Evolutionary conservation across 2,329 filamentous ascomycete genomes (phyloP).

Genomic region (Colletotrichum sojae): DNA sequence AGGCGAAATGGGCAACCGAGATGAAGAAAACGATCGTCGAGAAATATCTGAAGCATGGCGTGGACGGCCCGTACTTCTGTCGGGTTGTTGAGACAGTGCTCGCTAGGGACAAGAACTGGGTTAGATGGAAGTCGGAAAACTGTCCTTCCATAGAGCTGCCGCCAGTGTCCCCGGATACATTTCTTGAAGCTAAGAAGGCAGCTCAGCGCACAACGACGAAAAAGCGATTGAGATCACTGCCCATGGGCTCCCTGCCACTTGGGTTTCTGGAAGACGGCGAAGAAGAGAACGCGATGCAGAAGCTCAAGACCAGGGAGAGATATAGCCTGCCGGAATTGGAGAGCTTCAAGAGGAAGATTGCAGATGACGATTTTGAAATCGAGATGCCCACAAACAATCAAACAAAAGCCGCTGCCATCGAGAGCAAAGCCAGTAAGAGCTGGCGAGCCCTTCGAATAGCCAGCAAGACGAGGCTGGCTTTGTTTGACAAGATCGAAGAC

Average conservation of each 20-base stretch:
- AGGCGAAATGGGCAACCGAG: constrained; percentile 86
- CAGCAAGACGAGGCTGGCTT: constrained; percentile 78
- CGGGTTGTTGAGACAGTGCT: constrained; percentile 98
- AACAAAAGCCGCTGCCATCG: constrained; percentile 69
- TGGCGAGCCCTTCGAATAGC: constrained; percentile 92
- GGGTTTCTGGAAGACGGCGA: constrained; percentile 82
- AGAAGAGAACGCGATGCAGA: constrained; percentile 71
- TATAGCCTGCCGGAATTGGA: constrained; percentile 79
- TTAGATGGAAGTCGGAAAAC: constrained; percentile 96
- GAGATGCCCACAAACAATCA: constrained; percentile 80
- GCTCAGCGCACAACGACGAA: constrained; percentile 77
- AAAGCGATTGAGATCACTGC: constrained; percentile 77
- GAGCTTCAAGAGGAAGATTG: constrained; percentile 80
- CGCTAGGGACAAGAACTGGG: constrained; percentile 98
- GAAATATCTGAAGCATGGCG: constrained; percentile 83
- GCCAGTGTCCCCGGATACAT: constrained; percentile 77
- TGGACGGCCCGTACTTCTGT: constrained; percentile 92
- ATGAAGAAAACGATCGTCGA: constrained; percentile 85
- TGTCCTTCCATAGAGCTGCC: constrained; percentile 89
- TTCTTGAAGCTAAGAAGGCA: constrained; percentile 76
- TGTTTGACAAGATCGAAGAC: constrained; percentile 91
- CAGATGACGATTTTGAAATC: constrained; percentile 86
- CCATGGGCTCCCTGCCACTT: constrained; percentile 81
- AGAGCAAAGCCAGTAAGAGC: constrained; percentile 87
- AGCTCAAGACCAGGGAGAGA: constrained; percentile 75